These are phyloP conservation scores for Gonium pectorale DNA, from an alignment of 139 green algal genomes.

Conservation along the genomic window DNA sequence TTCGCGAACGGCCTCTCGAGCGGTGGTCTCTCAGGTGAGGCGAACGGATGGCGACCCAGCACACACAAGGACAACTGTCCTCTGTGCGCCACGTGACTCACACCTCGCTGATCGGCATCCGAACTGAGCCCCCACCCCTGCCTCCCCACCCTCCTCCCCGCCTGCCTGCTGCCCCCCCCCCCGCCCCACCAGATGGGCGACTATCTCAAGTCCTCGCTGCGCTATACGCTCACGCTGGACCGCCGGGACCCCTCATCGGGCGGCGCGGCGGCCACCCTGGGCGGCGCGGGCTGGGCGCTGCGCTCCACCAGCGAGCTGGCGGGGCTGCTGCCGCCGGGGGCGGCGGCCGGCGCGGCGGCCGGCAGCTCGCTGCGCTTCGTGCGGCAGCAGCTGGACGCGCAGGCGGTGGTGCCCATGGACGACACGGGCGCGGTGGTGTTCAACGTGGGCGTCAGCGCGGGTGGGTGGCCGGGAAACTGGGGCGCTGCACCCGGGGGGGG, in stretches of 20 bases:
- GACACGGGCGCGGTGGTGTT: slow-evolving; percentile 33
- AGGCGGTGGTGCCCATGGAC: slow-evolving; percentile 32
- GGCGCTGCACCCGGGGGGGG: too few species aligned
- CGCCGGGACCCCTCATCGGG: slow-evolving; percentile 12
- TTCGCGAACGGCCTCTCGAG: slow-evolving; percentile 53
- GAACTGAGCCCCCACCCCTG: neutral
- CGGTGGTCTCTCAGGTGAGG: slow-evolving; percentile 63
- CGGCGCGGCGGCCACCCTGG: slow-evolving; percentile 9
- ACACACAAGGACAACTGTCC: too few species aligned
- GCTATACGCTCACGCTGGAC: slow-evolving; percentile 57
- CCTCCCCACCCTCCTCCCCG: neutral
- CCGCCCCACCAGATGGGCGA: slow-evolving; percentile 59
- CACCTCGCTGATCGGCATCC: neutral
- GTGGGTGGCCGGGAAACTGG: neutral
- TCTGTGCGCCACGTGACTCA: neutral
- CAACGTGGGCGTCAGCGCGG: neutral
- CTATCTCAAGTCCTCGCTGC: slow-evolving; percentile 74
- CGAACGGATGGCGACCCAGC: too few species aligned
- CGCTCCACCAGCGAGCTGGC: slow-evolving; percentile 64
- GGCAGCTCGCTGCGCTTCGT: slow-evolving; percentile 32
- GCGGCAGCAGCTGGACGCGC: slow-evolving; percentile 28
- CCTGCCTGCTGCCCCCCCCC: neutral
- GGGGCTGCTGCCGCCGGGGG: slow-evolving; percentile 54
- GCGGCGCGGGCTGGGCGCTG: slow-evolving; percentile 45
- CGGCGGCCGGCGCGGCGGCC: neutral